Evolutionary conservation across 139 green algal species (phyloP).

Genomic region (Chlamydomonas eustigma): DNA sequence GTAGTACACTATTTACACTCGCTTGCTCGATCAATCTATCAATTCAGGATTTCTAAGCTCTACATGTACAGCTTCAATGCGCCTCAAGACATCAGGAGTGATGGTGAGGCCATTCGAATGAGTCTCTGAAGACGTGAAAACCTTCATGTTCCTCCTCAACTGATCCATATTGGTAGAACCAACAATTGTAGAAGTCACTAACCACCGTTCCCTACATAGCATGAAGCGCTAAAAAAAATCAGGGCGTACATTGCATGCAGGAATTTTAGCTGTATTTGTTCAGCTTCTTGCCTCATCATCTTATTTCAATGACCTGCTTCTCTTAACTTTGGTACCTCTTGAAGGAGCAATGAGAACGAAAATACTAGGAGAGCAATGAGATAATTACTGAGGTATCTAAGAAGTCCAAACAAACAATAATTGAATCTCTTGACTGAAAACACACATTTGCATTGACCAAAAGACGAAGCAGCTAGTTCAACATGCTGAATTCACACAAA

Average conservation of each 20-base stretch:
- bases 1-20: no score
- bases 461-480: not conserved
- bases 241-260: not conserved
- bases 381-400: no score
- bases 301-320: no score
- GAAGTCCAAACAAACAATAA: not conserved
- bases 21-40: conserved; percentile 2
- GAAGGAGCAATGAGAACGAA: no score
- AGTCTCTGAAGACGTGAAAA: conserved; percentile 12
- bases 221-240: no score
- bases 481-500: no score
- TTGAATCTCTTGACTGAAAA: not conserved
- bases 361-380: no score
- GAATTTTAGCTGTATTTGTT: not conserved
- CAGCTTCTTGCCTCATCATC: not conserved
- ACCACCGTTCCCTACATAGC: conserved; percentile 47
- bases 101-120: conserved; percentile 14
- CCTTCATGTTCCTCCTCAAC: conserved; percentile 53
- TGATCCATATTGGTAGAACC: conserved; percentile 55
- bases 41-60: conserved; percentile 46
- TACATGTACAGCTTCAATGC: conserved; percentile 52
- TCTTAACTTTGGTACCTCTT: no score
- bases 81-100: conserved; percentile 23
- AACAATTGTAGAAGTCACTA: conserved; percentile 45
- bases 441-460: not conserved